These are phyloP conservation scores for Aspergillus sp. DNA, from an alignment of 2,329 filamentous ascomycete species.

Conservation along the genomic window DNA sequence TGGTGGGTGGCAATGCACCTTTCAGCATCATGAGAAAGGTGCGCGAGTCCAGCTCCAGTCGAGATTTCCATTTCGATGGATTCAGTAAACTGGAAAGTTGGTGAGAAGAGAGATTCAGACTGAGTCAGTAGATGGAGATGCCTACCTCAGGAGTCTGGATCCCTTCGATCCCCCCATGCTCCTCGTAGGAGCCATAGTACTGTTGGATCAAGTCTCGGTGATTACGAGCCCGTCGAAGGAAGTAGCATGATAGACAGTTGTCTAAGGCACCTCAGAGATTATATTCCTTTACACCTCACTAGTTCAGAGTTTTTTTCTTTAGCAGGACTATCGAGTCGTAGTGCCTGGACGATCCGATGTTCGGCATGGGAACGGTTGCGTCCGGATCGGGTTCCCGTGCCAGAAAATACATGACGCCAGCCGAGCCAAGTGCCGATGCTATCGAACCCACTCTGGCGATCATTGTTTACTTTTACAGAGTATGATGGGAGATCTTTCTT, in stretches of 20 bases:
- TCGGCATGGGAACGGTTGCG: conserved; percentile 8
- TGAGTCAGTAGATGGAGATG: too few species aligned
- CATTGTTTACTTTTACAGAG: background rate
- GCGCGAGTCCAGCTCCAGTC: conserved; percentile 23
- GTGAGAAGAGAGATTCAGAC: background rate
- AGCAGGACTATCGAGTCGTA: background rate
- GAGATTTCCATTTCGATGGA: conserved; percentile 20
- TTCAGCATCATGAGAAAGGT: conserved; percentile 40
- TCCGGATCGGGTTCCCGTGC: conserved; percentile 24
- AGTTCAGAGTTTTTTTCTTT: background rate
- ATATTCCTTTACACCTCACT: background rate
- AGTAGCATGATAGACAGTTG: too few species aligned
- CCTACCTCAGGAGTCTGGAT: conserved; percentile 12
- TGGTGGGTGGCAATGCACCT: conserved; percentile 55
- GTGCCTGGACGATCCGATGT: background rate
- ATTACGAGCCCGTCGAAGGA: background rate
- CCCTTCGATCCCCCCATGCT: background rate
- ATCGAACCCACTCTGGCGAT: conserved; percentile 38
- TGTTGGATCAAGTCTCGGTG: background rate
- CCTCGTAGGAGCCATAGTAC: conserved; percentile 9
- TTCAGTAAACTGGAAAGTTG: conserved; percentile 9
- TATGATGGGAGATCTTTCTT: background rate
- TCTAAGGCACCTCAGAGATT: background rate
- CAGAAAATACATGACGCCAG: conserved; percentile 12
- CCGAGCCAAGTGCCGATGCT: conserved; percentile 24